A percentile compares a stretch with the other conserved stretches of the same genome.
These are phyloP conservation scores for Rhytidiadelphus loreus DNA, from an alignment of 225 moss, liverwort and hornwort species.

Conservation along the genomic window DNA sequence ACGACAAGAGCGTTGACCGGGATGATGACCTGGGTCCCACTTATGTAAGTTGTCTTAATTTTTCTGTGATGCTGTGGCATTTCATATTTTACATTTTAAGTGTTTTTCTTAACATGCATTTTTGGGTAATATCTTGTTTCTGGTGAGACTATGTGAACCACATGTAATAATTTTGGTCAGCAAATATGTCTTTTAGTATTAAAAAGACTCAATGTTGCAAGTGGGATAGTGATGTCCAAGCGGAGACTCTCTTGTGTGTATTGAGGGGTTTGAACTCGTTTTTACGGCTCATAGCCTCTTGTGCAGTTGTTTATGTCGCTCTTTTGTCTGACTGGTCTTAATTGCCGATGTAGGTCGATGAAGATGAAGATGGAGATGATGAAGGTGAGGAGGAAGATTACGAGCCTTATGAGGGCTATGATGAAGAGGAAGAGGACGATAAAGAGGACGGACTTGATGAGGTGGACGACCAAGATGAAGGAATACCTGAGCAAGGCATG, in stretches of 20 bases:
- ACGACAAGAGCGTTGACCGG: conserved; percentile 19
- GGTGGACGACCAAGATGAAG: conserved; percentile 38
- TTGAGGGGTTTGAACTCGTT: neutral
- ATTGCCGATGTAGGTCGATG: conserved; percentile 28
- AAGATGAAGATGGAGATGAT: conserved; percentile 35
- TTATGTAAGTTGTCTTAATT: conserved; percentile 27
- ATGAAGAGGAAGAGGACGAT: conserved; percentile 58
- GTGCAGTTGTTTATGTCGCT: neutral
- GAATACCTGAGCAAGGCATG: conserved; percentile 20
- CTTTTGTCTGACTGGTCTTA: neutral
- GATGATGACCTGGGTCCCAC: conserved; percentile 17
- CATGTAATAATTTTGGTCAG: neutral
- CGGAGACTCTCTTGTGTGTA: neutral
- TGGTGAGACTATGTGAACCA: neutral
- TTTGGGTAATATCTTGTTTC: neutral
- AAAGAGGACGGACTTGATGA: conserved; percentile 44
- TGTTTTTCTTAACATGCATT: neutral
- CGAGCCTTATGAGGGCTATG: conserved; percentile 45
- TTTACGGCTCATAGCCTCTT: neutral
- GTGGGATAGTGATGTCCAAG: neutral
- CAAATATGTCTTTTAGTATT: neutral
- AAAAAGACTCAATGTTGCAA: neutral
- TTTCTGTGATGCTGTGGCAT: neutral
- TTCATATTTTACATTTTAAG: neutral
- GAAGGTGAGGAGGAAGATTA: conserved; percentile 64